Base-by-base conservation (phyloP, 805 yeast genomes). In the Kodamaea kaohsiungensis region DNA sequence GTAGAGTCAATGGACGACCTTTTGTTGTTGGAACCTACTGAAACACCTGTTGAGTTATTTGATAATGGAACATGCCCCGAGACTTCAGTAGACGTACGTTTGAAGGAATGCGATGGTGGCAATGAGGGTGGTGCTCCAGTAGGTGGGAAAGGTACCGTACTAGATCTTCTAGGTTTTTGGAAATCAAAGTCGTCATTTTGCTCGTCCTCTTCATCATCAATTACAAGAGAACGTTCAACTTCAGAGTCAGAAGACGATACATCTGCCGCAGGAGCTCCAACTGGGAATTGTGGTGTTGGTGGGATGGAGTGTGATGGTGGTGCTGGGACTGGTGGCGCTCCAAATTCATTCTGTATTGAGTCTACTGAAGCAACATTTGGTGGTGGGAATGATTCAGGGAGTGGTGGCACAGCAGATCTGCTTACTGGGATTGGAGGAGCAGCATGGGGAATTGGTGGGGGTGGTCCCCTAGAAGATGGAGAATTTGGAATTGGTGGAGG, bases 111-210 rank as follows among this genome's bases (percentile, higher is more conserved):
- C n/a, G n/a, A n/a, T n/a, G n/a, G n/a, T 8, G 59, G 60, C 7
- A 52, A 30, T 5, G 49, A 45, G 4, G 64, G 60, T 5, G 56
- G 57, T 10, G 58, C 52, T 3, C 53, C 56, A 61, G 63, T 18
- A 62, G 51, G 16, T 54, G 59, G 15, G 63, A 61, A 12, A n/a
- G 30, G 18, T 55, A 59, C 17, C 52, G 47, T 10, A 60, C 58
- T 33, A 37, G 59, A 46, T 33, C 62, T 54, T 4, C 37, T 57
- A 7, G 49, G 48, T 7, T 60, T 60, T 7, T 33, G 46, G 19
- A 71, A 68, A 4, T 66, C 69, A 16, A 72, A 63, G 3, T 30
- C 35, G 43, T 75, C 59, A 16, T 68, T 70, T 43, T 49, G 52
- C 15, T 54, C 56, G 18, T 56, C 61, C 10, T 48, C 40, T n/a